Base-by-base conservation (phyloP, 768 basidiomycete species). In the Mycena indigotica region DNA sequence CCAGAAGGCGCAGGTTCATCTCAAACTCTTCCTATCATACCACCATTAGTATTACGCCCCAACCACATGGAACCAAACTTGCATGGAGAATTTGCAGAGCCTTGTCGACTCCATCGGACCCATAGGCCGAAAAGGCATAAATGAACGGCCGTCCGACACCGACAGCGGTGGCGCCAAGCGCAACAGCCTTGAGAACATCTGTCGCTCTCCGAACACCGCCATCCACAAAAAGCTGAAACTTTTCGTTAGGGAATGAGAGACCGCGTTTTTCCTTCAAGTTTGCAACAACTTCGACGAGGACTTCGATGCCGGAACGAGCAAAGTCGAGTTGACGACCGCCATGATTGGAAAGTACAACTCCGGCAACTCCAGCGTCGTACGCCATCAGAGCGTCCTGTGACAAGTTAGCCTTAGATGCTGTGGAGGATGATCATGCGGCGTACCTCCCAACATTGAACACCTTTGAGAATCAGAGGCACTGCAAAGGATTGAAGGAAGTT, bases 1-100 rank as follows among this genome's bases (percentile, higher is more conserved):
- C 96, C 26, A 99, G 73, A 1, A 98, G 78, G 16, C 95, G 88
- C 84, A 98, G 82, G 73, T 96, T 95, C 96, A 98, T 98, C 77
- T 95, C 93, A 65, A 99, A 93, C 72, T 99, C 96, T 64, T 95
- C 93, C 93, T 98, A 67, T 8, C 60, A 8, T 13, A 5, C n/a
- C n/a, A 40, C 23, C 16, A 21, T 46, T 5, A 19, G 39, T 32
- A 2, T 41, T 5, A 38, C 13, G n/a, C 50, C 28, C 23, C 17
- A 16, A 25, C 1, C 6, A 38, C 13, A 10, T 21, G 23, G 41
- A 44, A 44, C 15, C 15, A 44, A 5, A 67, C 82, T 55, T 65
- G 89, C 91, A 62, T 81, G 80, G 45, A 95, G 71, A 50, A 96
- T 91, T 65, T 91, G 82, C 52, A 97, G 67, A 1, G 92, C 91